phyloP scores from a whole-genome alignment of 1,139 yeast species.

The Taphrina wiesneri region DNA sequence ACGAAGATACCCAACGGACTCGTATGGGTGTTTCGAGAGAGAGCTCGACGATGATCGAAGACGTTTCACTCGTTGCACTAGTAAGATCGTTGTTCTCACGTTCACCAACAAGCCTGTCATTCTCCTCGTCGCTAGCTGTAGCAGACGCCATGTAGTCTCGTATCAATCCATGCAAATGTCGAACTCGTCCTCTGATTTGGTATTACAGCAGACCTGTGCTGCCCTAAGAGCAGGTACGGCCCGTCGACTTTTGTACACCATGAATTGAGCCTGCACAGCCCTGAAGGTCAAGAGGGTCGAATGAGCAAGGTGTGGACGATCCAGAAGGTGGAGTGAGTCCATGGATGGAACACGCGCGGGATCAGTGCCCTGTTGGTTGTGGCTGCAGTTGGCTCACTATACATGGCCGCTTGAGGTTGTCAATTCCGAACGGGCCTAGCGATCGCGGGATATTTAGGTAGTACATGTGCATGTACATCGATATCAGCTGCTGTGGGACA shows the following conservation, averaged over 20 bases:
- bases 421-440: too few species aligned
- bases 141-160: slow-evolving; percentile 10
- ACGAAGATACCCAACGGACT: slow-evolving; percentile 64
- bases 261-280: not conserved
- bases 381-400: too few species aligned
- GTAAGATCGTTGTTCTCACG: slow-evolving; percentile 17
- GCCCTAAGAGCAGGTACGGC: too few species aligned
- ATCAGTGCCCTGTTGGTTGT: not conserved
- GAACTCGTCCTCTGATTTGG: not conserved
- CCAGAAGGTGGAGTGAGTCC: not conserved
- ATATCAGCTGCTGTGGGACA: too few species aligned
- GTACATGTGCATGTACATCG: too few species aligned
- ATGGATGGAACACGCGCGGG: too few species aligned
- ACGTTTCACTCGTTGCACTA: slow-evolving; percentile 27
- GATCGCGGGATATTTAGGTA: too few species aligned
- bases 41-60: slow-evolving; percentile 31
- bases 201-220: not conserved
- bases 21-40: slow-evolving; percentile 15
- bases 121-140: slow-evolving; percentile 21
- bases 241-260: too few species aligned
- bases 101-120: slow-evolving; percentile 7
- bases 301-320: not conserved
- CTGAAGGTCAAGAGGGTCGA: not conserved
- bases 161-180: not conserved
- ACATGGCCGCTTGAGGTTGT: too few species aligned